A percentile compares a stretch with the other conserved stretches of the same genome.
Conservation (phyloP, 2,329 filamentous ascomycete species). For the Esteya vermicola region DNA sequence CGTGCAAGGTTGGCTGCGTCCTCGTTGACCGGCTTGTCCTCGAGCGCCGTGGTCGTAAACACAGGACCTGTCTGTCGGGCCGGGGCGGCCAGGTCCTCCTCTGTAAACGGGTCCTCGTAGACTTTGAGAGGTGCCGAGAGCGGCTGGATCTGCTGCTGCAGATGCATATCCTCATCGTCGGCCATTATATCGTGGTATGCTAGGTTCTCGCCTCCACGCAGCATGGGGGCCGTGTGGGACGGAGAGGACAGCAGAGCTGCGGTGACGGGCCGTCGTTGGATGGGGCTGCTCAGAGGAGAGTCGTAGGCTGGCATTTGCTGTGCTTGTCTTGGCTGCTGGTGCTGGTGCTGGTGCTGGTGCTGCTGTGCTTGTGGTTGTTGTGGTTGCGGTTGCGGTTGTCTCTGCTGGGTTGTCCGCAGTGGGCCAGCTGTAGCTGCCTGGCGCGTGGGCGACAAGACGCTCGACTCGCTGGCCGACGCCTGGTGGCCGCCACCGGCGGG, state of each 20-base stretch:
- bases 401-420: too few relatives aligned
- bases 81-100: constrained; percentile 29
- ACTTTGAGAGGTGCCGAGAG: constrained; percentile 36
- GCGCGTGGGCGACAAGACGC: constrained; percentile 31
- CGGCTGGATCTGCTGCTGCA: too few relatives aligned
- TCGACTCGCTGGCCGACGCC: constrained; percentile 36
- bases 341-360: neutral
- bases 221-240: too few relatives aligned
- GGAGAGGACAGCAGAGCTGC: too few relatives aligned
- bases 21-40: constrained; percentile 47
- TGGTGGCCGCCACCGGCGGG: constrained; percentile 31
- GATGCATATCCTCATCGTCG: neutral
- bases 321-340: neutral
- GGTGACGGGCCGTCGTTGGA: too few relatives aligned
- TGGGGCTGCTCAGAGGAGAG: too few relatives aligned
- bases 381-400: neutral
- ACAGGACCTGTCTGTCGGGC: constrained; percentile 30
- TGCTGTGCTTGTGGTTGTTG: neutral
- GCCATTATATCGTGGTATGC: too few relatives aligned
- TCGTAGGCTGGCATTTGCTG: too few relatives aligned
- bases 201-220: too few relatives aligned
- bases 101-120: constrained; percentile 48
- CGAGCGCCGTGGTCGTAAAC: constrained; percentile 33
- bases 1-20: constrained; percentile 24
- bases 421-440: too few relatives aligned